Evolutionary conservation across 768 basidiomycete species (phyloP), one percentile per base, ranked within the genome.

Genomic region (Lyophyllum decastes): DNA sequence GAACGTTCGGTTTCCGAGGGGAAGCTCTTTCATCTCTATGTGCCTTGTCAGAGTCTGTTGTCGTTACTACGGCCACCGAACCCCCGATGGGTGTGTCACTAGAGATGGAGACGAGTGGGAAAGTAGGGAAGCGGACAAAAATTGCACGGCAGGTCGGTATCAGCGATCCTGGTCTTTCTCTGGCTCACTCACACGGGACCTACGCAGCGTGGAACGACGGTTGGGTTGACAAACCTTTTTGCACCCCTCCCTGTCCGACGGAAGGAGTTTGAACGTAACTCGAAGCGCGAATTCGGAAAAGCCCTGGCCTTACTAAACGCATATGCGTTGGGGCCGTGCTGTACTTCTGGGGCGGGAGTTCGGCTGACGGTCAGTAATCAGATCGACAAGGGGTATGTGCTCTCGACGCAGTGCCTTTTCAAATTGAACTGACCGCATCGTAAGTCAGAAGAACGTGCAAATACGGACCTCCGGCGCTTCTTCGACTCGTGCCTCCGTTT

Each of bases 11-110:
- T 0, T 99, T 98, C 68, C 84, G 97, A 35, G 97, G 97, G 16
- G 97, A 99, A 73, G 97, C 97, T 0, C 78, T 99, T 0, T 94
- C 94, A 7, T 95, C 96, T 2, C 79, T 99, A 0, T 99, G 95
- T 67, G 92, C 92, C 1, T 73, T 97, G 0, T 83, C 86, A 49
- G 87, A 90, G 53, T 72, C 77, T 2, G 82, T 98, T 11, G 78
- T 75, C 0, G 78, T 98, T 48, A 81, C 81, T 1, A 98, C 96
- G 0, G 81, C 91, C 2, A 94, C 92, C 0, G 76, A 78, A 19
- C 82, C 88, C 0, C 94, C 95, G 0, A 85, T 90, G 77, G 97
- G 94, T 2, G 85, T 87, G 4, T 73, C 83, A 21, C 76, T 99
- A n/a, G 83, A 89, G 49, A 79, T 96, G 64, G 88, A 90, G 44